Evolutionary conservation across 345 rosid species (phyloP).

Genomic region (Ceriops zippeliana): DNA sequence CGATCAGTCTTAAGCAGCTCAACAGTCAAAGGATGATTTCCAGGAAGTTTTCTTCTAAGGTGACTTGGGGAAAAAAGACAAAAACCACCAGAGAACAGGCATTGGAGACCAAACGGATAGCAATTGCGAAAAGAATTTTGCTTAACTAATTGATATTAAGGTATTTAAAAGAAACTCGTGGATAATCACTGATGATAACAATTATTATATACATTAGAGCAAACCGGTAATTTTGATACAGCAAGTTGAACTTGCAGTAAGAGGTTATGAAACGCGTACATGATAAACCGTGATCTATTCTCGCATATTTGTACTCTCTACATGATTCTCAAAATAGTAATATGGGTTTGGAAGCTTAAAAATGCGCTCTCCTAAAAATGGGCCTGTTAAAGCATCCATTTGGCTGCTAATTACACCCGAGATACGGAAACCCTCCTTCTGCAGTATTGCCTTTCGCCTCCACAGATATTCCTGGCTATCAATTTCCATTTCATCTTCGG

Average conservation of each 20-base stretch:
- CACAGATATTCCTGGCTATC: constrained; percentile 35
- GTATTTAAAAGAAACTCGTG: no score
- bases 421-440: constrained; percentile 36
- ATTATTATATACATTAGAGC: constrained; percentile 5
- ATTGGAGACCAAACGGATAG: no score
- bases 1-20: no score
- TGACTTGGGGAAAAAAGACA: no score
- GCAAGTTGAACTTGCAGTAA: not conserved
- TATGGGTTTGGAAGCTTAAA: constrained; percentile 69
- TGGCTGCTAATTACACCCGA: constrained; percentile 53
- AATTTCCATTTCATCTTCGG: constrained; percentile 40
- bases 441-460: constrained; percentile 31
- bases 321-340: constrained; percentile 23
- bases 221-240: not conserved
- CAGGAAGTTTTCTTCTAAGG: no score
- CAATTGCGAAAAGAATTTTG: no score
- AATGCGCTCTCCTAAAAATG: constrained; percentile 35
- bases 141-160: no score
- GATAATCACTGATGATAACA: not conserved
- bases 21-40: no score
- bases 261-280: not conserved
- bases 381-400: constrained; percentile 63
- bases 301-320: constrained; percentile 15
- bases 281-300: constrained; percentile 3
- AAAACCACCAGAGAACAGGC: no score